phyloP scores from a whole-genome alignment of 164 flowering plant species.

The Magnolia officinalis region DNA sequence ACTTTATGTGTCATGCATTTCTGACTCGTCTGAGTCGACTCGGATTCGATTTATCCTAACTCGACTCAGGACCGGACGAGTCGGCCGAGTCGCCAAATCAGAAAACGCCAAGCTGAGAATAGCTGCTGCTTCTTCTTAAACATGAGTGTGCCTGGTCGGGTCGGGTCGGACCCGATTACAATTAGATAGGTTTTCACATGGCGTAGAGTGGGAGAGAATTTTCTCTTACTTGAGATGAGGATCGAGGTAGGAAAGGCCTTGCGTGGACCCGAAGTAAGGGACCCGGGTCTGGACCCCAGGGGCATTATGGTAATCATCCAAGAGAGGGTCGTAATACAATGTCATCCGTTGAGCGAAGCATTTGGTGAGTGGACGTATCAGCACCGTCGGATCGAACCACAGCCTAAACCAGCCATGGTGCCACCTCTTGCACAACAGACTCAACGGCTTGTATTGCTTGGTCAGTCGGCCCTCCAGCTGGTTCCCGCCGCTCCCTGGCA shows the following conservation, averaged over 20 bases:
- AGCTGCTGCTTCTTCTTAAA: too few species aligned
- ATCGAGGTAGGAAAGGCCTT: slow-evolving; percentile 64
- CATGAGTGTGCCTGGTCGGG: too few species aligned
- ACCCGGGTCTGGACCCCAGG: slow-evolving; percentile 84
- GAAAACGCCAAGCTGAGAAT: too few species aligned
- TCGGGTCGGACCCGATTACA: too few species aligned
- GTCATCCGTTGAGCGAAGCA: slow-evolving; percentile 83
- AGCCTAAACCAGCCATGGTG: slow-evolving; percentile 72
- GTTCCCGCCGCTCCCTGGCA: slow-evolving; percentile 88
- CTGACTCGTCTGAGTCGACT: too few species aligned
- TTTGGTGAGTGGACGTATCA: slow-evolving; percentile 58
- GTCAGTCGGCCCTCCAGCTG: slow-evolving; percentile 77
- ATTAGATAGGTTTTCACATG: too few species aligned
- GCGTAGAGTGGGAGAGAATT: not conserved
- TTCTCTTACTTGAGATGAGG: slow-evolving; percentile 68
- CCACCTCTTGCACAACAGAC: slow-evolving; percentile 39
- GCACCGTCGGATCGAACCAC: slow-evolving; percentile 72
- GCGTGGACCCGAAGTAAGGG: slow-evolving; percentile 62
- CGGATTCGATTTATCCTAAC: too few species aligned
- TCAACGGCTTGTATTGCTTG: slow-evolving; percentile 50
- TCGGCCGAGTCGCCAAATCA: too few species aligned
- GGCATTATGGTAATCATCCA: slow-evolving; percentile 66
- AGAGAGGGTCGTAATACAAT: slow-evolving; percentile 47
- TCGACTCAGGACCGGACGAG: too few species aligned
- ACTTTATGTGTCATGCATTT: too few species aligned